Conservation (phyloP, 306 rosid species). For the Castanea mollissima region DNA sequence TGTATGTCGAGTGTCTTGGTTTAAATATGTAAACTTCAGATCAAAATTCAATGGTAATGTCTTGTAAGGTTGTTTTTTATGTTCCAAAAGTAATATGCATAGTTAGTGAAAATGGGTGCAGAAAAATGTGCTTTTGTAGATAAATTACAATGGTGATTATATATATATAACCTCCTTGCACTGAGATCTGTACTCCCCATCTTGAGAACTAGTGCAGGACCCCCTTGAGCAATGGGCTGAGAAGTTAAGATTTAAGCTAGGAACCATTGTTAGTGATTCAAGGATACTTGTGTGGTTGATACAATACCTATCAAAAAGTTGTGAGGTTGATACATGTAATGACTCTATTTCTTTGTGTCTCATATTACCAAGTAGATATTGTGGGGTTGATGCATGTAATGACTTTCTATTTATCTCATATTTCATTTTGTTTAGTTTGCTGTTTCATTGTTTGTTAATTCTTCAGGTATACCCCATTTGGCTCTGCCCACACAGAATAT, state of each 20-base stretch:
- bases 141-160: neutral
- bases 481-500: constrained; percentile 93
- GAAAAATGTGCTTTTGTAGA: neutral
- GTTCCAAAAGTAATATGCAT: neutral
- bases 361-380: too few species aligned
- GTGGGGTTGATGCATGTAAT: too few species aligned
- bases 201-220: neutral
- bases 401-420: neutral
- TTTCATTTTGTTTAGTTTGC: neutral
- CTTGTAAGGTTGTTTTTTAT: neutral
- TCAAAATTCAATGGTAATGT: neutral
- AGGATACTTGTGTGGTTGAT: neutral
- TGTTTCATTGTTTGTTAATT: constrained; percentile 6
- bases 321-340: neutral
- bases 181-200: neutral
- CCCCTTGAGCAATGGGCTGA: neutral
- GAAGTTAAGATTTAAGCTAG: neutral
- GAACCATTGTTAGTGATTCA: neutral
- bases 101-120: neutral
- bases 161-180: neutral
- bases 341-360: too few species aligned
- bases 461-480: constrained; percentile 85
- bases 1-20: neutral
- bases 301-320: too few species aligned
- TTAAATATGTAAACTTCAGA: neutral